Evolutionary conservation across 495 filamentous ascomycete species (phyloP), one percentile per base, ranked within the genome.

Genomic region (Baudoinia panamericana): DNA sequence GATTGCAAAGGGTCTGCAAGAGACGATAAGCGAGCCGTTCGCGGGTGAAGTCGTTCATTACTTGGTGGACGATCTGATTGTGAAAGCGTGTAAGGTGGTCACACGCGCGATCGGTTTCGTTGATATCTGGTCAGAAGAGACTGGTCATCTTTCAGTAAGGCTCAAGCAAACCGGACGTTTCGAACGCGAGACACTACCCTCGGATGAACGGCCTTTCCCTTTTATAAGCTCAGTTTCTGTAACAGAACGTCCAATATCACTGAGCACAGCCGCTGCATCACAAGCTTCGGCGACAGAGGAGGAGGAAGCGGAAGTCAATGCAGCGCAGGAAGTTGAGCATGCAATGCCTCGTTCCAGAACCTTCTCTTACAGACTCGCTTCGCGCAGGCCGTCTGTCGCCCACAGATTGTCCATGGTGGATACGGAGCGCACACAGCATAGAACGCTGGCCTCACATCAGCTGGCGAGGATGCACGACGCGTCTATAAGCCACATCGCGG

Each of bases 51-150:
- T 58, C 21, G 64, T 83, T 23, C 84, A 88, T 49, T 72, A 76
- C 45, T 70, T 87, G 22, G 67, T 93, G 36, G 88, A 95, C 56
- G 84, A 93, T 56, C 82, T 96, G 74, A 76, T 95, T 9, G 62
- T 93, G 35, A 87, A 86, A 56, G 86, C 85, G 0, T 96, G 92
- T 65, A 88, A 82, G 52, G 84, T 95, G 42, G 82, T 92, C n/a
- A 85, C 76, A 40, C 80, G 86, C 42, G 84, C 82, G 25, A 85
- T 95, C 36, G 71, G 76, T 44, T 95, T 99, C 56, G 67, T 95
- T n/a, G 92, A 99, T 53, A 68, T 86, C 4, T 80, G 85, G 69
- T 76, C 84, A 18, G 76, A 88, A 41, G 80, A 84, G 47, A 62
- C 64, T 23, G 40, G n/a, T n/a, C n/a, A n/a, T n/a, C n/a, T n/a